Conservation (phyloP, 2,329 filamentous ascomycete genomes). For the Cytospora piceicola region DNA sequence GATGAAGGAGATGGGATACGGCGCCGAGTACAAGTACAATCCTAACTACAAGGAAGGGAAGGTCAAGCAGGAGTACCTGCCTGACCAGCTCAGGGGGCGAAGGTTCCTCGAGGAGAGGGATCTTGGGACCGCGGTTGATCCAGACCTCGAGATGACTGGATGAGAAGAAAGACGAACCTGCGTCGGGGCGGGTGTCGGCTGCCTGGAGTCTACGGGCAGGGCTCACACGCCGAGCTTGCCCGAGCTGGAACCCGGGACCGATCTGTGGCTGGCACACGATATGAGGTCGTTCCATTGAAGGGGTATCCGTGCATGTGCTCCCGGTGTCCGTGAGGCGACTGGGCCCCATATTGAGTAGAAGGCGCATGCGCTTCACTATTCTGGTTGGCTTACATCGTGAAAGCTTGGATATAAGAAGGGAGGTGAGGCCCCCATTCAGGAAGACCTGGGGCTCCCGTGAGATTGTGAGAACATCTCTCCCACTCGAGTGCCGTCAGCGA, state of each 20-base stretch:
- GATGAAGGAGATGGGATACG: slow-evolving; percentile 92
- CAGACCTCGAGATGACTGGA: slow-evolving; percentile 57
- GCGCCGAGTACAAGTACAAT: slow-evolving; percentile 94
- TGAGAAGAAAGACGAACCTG: background rate
- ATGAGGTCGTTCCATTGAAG: background rate
- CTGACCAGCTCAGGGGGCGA: slow-evolving; percentile 70
- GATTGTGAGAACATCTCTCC: background rate
- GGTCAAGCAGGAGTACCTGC: slow-evolving; percentile 90
- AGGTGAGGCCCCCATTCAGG: background rate
- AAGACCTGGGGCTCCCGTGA: background rate
- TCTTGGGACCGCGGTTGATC: slow-evolving; percentile 78
- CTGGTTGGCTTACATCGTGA: background rate
- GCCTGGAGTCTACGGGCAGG: background rate
- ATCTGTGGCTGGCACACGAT: background rate
- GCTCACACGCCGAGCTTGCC: background rate
- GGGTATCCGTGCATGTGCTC: background rate
- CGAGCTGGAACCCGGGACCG: background rate
- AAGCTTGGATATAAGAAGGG: background rate
- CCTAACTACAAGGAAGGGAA: slow-evolving; percentile 83
- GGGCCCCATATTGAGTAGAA: background rate
- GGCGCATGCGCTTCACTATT: background rate
- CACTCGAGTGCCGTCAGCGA: background rate
- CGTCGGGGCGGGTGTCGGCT: background rate
- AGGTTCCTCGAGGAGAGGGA: slow-evolving; percentile 80
- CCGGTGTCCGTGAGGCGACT: background rate